Conservation (phyloP, 768 basidiomycete genomes). For the Russula emetica region DNA sequence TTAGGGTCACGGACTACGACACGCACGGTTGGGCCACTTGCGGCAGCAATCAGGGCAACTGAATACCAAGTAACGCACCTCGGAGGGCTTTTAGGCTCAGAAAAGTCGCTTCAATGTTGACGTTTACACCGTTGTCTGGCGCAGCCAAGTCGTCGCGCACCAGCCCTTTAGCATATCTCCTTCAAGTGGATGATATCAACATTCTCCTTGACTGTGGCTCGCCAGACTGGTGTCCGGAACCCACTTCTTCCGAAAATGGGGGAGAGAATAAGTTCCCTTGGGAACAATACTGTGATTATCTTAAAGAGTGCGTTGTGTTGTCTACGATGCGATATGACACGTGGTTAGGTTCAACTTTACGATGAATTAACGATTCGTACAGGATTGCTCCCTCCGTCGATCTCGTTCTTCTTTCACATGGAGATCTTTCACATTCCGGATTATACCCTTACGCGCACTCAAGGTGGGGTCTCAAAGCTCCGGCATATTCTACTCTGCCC, state of each 20-base stretch:
- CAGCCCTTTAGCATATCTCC: conserved; percentile 73
- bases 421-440: conserved; percentile 83
- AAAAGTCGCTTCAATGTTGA: conserved; percentile 65
- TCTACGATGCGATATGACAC: not conserved
- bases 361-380: conserved; percentile 13
- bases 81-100: not conserved
- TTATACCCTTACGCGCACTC: conserved; percentile 91
- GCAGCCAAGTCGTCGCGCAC: conserved; percentile 64
- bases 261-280: conserved; percentile 43
- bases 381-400: conserved; percentile 79
- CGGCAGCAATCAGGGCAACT: too few relatives aligned
- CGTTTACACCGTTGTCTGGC: conserved; percentile 87
- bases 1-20: conserved; percentile 60
- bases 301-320: conserved; percentile 55
- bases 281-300: conserved; percentile 60
- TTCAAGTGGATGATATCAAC: conserved; percentile 90
- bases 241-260: conserved; percentile 30
- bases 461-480: conserved; percentile 81
- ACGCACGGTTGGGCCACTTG: too few relatives aligned
- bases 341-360: not conserved
- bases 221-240: conserved; percentile 76
- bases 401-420: conserved; percentile 91
- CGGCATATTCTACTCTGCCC: conserved; percentile 90
- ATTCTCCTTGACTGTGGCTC: conserved; percentile 95
- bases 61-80: too few relatives aligned